Base-by-base conservation (phyloP, 768 basidiomycete genomes). In the Russula foetens region DNA sequence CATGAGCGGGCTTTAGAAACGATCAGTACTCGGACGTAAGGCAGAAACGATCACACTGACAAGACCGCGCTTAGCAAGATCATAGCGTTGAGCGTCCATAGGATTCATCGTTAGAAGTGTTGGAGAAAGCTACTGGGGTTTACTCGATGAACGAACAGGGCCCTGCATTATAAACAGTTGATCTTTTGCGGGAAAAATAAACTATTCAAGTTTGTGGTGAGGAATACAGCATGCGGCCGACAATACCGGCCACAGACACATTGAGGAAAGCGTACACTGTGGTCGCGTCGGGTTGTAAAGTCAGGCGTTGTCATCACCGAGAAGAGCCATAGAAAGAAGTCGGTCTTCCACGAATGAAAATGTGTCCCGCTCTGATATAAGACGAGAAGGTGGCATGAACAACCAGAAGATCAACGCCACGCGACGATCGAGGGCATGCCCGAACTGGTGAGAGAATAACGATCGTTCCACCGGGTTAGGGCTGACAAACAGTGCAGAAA, bases 11-110 rank as follows among this genome's bases (percentile, higher is more conserved):
- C 60, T 61, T 26, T 46, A 23, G 26, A 44, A 45, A n/a, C 9
- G n/a, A 41, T 61, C 21, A 56, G 55, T 38, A 17, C 9, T 2
- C 19, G 49, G n/a, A 51, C 7, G 26, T 24, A 35, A 51, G 33
- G 14, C 8, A 12, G 39, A 19, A 51, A 38, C 8, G 48, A 17
- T 17, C 17, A 46, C 35, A 38, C 60, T 56, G 15, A 61, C 60
- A 29, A 49, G 29, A 29, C 4, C 7, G 33, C 53, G 55, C 35
- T 39, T 50, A 15, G 54, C 51, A 31, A 35, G 49, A 11, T 61
- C 49, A 46, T 61, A 61, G 49, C 60, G 60, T 56, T 61, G 60
- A 15, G 60, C 49, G 7, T 61, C 60, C 54, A 61, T 26, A 12
- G 49, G 23, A 24, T 56, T 21, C 54, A 46, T 61, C 7, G 33